Conservation (phyloP, 1,284 basidiomycete genomes). For the Ceratobasidium sp. region DNA sequence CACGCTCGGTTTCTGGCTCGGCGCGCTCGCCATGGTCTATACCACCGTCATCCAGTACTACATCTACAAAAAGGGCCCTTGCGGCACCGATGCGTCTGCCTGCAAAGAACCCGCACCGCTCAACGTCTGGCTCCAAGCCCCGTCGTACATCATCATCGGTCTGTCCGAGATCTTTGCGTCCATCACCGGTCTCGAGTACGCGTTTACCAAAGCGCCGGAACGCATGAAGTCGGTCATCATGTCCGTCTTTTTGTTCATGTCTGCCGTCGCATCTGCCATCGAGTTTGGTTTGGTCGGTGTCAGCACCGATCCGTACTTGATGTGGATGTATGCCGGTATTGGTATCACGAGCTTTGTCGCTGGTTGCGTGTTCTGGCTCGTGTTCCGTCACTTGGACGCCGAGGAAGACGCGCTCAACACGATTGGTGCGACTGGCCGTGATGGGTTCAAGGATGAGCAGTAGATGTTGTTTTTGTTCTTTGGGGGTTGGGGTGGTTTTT, state of each 20-base stretch:
- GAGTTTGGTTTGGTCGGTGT: constrained; percentile 52
- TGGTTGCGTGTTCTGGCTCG: constrained; percentile 50
- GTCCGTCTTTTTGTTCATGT: constrained; percentile 74
- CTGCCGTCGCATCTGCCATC: constrained; percentile 58
- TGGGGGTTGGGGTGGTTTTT: background rate
- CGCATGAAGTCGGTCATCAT: constrained; percentile 84
- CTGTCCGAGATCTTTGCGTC: constrained; percentile 76
- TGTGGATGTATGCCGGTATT: constrained; percentile 55
- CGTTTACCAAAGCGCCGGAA: constrained; percentile 85
- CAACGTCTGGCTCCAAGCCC: constrained; percentile 77
- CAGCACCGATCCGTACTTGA: constrained; percentile 31
- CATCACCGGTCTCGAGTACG: constrained; percentile 82
- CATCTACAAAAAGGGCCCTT: constrained; percentile 75
- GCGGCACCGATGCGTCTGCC: constrained; percentile 62
- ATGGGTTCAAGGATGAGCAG: constrained; percentile 37
- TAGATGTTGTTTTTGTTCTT: background rate
- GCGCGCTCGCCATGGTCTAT: constrained; percentile 64
- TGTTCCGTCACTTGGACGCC: constrained; percentile 60
- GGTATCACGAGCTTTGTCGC: constrained; percentile 57
- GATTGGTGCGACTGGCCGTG: constrained; percentile 49
- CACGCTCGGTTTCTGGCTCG: constrained; percentile 73
- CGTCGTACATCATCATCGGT: constrained; percentile 55
- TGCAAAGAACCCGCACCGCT: constrained; percentile 54
- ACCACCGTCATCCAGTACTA: constrained; percentile 71
- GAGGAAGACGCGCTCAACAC: constrained; percentile 57